Evolutionary conservation across 106 monocot species (phyloP).

Genomic region (Cymbidium sinense): DNA sequence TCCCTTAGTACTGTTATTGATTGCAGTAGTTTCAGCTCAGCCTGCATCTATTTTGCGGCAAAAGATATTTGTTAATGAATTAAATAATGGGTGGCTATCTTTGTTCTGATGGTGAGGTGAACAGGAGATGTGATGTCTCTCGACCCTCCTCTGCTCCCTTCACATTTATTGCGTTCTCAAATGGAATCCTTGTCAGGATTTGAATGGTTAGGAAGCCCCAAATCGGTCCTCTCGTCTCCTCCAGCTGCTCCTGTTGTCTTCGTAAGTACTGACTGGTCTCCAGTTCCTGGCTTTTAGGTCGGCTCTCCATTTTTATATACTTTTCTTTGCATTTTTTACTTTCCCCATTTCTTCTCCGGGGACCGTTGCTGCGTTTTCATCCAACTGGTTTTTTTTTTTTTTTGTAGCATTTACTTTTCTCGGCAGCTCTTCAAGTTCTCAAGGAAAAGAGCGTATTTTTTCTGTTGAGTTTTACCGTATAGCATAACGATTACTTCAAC

Average conservation of each 20-base stretch:
- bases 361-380: background rate
- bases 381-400: background rate
- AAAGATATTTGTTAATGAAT: constrained; percentile 2
- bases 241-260: constrained; percentile 2
- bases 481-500: background rate
- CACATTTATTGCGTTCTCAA: constrained; percentile 16
- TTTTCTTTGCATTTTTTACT: background rate
- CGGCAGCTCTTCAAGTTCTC: background rate
- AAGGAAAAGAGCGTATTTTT: background rate
- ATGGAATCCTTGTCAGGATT: constrained; percentile 13
- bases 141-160: background rate
- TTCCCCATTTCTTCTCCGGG: background rate
- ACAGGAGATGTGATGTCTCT: constrained; percentile 4
- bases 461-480: constrained; percentile 1
- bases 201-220: constrained; percentile 8
- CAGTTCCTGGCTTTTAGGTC: constrained; percentile 7
- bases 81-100: constrained; percentile 5
- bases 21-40: background rate
- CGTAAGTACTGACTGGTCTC: constrained; percentile 1
- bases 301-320: background rate
- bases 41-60: background rate
- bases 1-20: background rate
- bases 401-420: background rate
- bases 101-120: constrained; percentile 6
- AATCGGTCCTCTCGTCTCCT: constrained; percentile 5